Evolutionary conservation across 108 stramenopile genomes (phyloP).

Genomic region (Discostella stelligeroides): DNA sequence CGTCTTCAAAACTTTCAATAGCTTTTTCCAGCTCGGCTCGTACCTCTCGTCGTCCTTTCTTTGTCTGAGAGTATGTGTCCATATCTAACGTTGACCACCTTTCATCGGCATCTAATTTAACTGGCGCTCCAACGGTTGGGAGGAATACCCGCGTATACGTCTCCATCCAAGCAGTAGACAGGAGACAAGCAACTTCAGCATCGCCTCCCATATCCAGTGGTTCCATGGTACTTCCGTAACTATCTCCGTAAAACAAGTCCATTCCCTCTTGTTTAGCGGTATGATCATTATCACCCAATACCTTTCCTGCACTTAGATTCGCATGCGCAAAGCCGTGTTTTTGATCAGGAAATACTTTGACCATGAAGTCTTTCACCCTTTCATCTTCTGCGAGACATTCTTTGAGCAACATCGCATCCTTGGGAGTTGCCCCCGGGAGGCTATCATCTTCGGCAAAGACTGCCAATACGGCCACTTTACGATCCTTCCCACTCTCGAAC

Average conservation of each 20-base stretch:
- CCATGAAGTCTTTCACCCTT: constrained; percentile 78
- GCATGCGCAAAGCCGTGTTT: constrained; percentile 83
- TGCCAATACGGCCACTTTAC: constrained; percentile 75
- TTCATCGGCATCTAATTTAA: constrained; percentile 63
- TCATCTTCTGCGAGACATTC: constrained; percentile 62
- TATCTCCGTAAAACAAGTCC: constrained; percentile 67
- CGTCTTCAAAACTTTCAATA: constrained; percentile 57
- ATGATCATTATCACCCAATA: constrained; percentile 14
- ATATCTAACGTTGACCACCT: constrained; percentile 54
- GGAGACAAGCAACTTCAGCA: constrained; percentile 82
- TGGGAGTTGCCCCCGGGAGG: constrained; percentile 67
- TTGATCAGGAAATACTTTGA: constrained; percentile 83
- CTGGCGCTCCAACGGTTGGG: constrained; percentile 71
- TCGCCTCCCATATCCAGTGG: constrained; percentile 49
- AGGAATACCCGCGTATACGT: constrained; percentile 80
- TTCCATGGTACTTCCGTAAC: constrained; percentile 66
- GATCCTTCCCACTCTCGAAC: constrained; percentile 45
- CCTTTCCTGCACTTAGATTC: constrained; percentile 20
- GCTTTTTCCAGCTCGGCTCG: constrained; percentile 74
- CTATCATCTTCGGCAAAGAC: constrained; percentile 77
- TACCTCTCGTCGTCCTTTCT: constrained; percentile 55
- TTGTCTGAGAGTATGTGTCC: constrained; percentile 46
- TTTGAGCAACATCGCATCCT: constrained; percentile 70
- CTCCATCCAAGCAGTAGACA: constrained; percentile 89
- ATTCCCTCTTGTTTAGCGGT: constrained; percentile 27